Evolutionary conservation across 2,329 filamentous ascomycete species (phyloP), one percentile per base, ranked within the genome.

Genomic region (Xylaria sp.): DNA sequence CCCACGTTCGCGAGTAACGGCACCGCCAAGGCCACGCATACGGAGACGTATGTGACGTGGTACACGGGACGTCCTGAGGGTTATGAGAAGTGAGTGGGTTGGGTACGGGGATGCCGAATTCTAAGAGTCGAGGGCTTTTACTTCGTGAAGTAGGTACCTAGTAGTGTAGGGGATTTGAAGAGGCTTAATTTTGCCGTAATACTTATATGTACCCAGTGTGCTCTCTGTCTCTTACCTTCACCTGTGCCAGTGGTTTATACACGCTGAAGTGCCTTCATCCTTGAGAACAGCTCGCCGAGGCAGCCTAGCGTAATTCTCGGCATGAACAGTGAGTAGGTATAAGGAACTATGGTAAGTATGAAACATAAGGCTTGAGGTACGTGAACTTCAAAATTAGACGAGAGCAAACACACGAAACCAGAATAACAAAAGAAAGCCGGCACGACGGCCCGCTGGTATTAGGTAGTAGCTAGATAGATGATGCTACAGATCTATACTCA

Each of bases 1-100:
- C 78, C 82, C 0, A 80, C 74, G 0, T 92, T 87, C 77, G 83
- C 83, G 65, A 90, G 88, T 0, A 82, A 84, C 12, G 91, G 91
- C 0, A 82, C 86, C 1, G 78, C 81, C 1, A 88, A 88, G 71
- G 84, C 90, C 1, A 89, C 86, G 0, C 83, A 87, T 68, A 87
- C 83, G 0, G 88, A 89, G 73, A 82, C 59, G 77, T 87, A 82
- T 12, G 79, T 85, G 2, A 89, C 86, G 4, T 94, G 90, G 79
- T 93, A 86, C 80, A 77, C 75, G 2, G 75, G 75, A 20, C 69
- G 75, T 2, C 75, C 75, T 2, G 75, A 72, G 1, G 74, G 73
- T 25, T 65, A 63, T 67, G 72, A 74, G 60, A 52, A 15, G 56
- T 10, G 20, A 3, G 44, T 8, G 44, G 18, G n/a, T 2, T 20